Percentiles rank a stretch among this genome's conserved stretches.
phyloP scores from a whole-genome alignment of 192 early-diverging fungal genomes.

The Gonapodya prolifera region DNA sequence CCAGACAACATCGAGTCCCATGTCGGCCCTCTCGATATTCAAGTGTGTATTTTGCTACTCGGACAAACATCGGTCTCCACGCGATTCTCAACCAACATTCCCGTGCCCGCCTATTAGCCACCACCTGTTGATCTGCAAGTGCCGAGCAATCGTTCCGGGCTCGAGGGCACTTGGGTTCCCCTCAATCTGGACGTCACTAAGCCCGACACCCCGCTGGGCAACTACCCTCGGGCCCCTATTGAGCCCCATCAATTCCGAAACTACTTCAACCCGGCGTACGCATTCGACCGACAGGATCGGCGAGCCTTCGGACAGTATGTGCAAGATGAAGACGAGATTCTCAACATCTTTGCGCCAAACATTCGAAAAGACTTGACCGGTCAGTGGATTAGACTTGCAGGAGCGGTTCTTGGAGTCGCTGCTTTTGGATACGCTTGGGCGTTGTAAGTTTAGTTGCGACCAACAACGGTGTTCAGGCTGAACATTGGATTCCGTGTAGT shows the following conservation, averaged over 20 bases:
- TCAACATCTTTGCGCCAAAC: conserved; percentile 3
- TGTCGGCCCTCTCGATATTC: background rate
- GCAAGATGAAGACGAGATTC: conserved; percentile 4
- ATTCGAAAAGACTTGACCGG: background rate
- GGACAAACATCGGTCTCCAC: background rate
- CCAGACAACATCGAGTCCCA: conserved; percentile 4
- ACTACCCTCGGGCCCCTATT: background rate
- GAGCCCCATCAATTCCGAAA: conserved; percentile 4
- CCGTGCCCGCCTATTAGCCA: no score
- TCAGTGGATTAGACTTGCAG: background rate
- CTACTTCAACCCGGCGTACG: background rate
- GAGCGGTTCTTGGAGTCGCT: background rate
- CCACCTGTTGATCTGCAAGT: background rate
- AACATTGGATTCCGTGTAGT: background rate
- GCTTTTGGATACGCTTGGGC: background rate
- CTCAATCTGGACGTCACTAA: background rate
- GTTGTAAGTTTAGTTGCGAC: background rate
- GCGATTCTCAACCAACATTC: no score
- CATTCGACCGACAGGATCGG: background rate
- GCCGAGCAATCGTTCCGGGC: background rate
- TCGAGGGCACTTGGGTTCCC: background rate
- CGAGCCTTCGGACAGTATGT: conserved; percentile 3
- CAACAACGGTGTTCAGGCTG: background rate
- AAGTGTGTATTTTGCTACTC: background rate
- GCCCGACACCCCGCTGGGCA: background rate